Evolutionary conservation across 1,284 basidiomycete genomes (phyloP), one percentile per base, ranked within the genome.

Genomic region (Heterobasidion parviporum): DNA sequence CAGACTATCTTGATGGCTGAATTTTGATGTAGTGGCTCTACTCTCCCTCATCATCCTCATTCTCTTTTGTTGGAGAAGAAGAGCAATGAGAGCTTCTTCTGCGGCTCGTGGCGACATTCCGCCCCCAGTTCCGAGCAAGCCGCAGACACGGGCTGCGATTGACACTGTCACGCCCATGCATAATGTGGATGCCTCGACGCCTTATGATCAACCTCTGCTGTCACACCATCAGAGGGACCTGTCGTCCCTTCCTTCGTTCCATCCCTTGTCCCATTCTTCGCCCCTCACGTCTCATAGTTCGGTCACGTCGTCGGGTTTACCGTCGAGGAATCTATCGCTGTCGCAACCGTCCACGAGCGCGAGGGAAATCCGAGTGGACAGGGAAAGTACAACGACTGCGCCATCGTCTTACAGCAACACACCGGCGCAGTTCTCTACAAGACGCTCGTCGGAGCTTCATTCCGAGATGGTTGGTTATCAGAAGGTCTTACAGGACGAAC

Each of bases 401-500:
- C 47, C 60, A 12, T 33, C 56, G 14, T 47, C 52, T 55, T 38
- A 32, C 59, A 62, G 8, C 20, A 26, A n/a, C n/a, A 41, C n/a
- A 3, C 38, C 38, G 26, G 26, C 48, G 33, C 33, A n/a, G 53
- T 64, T 15, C 46, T 65, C n/a, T 47, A 62, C 34, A 18, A 59
- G 2, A 12, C 43, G 16, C n/a, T 44, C 52, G 54, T 61, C 44
- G 7, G 45, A 34, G 15, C 58, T 65, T n/a, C 57, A 60, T 46
- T 59, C 61, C 47, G 65, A 68, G 52, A 59, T 68, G 53, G 57
- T 61, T n/a, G 58, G 55, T 3, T 66, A 67, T 51, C 65, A 68
- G 59, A 68, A 67, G 58, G 58, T 59, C 33, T 54, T 68, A 49
- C 65, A 68, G 58, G 61, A 60, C 8, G 65, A 68, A 38, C 61